A percentile compares a stretch with the other conserved stretches of the same genome.
Conservation (phyloP, 176 grass and related monocot genomes). For the Elaeis guineensis region DNA sequence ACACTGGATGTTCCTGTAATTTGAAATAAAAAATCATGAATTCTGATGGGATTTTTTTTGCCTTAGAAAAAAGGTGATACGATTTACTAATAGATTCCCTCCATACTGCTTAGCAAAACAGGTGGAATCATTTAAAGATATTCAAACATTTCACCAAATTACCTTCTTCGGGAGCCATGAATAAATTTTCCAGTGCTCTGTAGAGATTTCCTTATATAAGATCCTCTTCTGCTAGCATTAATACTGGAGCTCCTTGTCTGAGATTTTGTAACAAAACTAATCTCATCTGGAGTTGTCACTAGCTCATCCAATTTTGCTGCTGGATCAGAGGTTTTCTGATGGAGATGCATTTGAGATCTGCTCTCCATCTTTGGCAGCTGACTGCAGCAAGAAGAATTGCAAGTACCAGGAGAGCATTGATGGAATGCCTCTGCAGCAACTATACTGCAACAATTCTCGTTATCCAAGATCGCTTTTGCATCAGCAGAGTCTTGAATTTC, state of each 20-base stretch:
- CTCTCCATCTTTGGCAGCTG: conserved; percentile 11
- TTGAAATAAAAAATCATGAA: conserved; percentile 13
- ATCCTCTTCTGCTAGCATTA: conserved; percentile 51
- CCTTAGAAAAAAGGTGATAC: not conserved
- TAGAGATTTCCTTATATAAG: conserved; percentile 73
- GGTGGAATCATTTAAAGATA: too few species aligned
- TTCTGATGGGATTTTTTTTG: not conserved
- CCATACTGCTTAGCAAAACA: not conserved
- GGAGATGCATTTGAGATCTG: conserved; percentile 38
- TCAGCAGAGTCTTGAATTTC: not conserved
- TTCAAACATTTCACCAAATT: not conserved
- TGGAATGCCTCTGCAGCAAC: conserved; percentile 21
- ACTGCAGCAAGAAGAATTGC: conserved; percentile 10
- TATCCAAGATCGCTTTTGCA: conserved; percentile 9
- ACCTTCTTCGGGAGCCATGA: conserved; percentile 74
- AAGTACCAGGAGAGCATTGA: conserved; percentile 24
- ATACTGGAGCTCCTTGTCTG: conserved; percentile 27
- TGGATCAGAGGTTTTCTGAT: conserved; percentile 35
- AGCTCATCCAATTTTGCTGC: conserved; percentile 29
- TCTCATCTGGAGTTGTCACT: conserved; percentile 18
- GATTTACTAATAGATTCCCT: too few species aligned
- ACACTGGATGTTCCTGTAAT: conserved; percentile 39
- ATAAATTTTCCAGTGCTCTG: conserved; percentile 82
- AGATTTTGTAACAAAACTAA: conserved; percentile 30
- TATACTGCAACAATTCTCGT: conserved; percentile 26